Evolutionary conservation across 129 eudicot species (phyloP).

Genomic region (Erigeron canadensis): DNA sequence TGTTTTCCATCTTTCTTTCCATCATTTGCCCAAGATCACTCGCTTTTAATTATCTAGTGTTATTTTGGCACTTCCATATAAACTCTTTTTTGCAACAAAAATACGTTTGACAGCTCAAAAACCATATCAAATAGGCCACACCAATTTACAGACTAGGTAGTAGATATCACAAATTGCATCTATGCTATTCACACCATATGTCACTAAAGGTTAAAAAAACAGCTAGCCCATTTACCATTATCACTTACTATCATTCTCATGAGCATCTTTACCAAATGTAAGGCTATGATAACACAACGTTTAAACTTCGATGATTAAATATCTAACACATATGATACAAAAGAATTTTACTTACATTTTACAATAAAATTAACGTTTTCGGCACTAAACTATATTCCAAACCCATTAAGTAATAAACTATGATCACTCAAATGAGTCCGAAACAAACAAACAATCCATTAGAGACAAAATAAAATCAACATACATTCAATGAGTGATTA

Average conservation of each 20-base stretch:
- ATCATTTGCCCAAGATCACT: neutral
- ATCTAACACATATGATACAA: neutral
- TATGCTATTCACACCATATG: neutral
- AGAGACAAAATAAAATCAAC: conserved; percentile 12
- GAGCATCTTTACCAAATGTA: neutral
- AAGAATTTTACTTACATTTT: neutral
- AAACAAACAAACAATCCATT: conserved; percentile 25
- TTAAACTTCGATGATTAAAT: neutral
- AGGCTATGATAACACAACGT: neutral
- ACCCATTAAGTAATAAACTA: conserved; percentile 2
- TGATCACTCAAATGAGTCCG: conserved; percentile 5
- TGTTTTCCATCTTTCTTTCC: neutral
- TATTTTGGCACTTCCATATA: conserved; percentile 11
- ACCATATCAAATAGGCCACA: too few relatives aligned
- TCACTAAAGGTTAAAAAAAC: neutral
- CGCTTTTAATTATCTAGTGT: neutral
- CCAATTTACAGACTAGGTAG: neutral
- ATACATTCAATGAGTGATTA: conserved; percentile 6
- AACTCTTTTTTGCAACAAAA: neutral
- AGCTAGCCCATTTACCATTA: neutral
- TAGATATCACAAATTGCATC: neutral
- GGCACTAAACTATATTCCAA: neutral
- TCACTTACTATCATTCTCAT: neutral
- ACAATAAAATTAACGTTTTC: neutral
- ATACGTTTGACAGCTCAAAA: too few relatives aligned